These are phyloP conservation scores for Trametes elegans DNA, from an alignment of 768 basidiomycete genomes.

Conservation along the genomic window DNA sequence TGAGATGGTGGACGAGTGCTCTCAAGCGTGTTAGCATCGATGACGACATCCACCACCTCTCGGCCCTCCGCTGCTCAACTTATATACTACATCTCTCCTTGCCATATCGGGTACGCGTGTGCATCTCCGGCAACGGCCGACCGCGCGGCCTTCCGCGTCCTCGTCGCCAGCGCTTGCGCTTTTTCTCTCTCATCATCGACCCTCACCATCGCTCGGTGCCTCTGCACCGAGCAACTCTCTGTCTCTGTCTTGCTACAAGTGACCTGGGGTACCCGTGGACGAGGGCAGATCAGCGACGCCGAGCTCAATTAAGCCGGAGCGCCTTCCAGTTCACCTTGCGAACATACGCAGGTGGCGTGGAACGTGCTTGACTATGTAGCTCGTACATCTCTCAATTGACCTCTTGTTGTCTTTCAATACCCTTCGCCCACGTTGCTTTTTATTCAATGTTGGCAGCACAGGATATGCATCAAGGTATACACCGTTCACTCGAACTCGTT, in stretches of 20 bases:
- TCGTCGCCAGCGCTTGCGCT: neutral
- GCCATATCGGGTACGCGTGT: neutral
- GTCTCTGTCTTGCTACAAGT: constrained; percentile 32
- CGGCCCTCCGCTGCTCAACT: neutral
- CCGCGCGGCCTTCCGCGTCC: neutral
- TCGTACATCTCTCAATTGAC: constrained; percentile 44
- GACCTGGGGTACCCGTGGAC: constrained; percentile 53
- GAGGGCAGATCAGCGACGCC: constrained; percentile 39
- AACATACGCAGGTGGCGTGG: constrained; percentile 40
- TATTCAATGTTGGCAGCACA: neutral
- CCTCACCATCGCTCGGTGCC: constrained; percentile 40
- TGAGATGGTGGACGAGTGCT: constrained; percentile 38
- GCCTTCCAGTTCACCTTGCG: constrained; percentile 40
- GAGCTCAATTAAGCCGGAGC: constrained; percentile 86
- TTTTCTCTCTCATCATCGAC: constrained; percentile 27
- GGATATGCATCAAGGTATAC: too few species aligned
- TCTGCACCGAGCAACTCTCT: constrained; percentile 53
- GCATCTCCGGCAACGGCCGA: constrained; percentile 8
- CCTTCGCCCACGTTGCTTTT: neutral
- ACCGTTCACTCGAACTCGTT: too few species aligned
- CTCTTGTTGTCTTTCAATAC: neutral
- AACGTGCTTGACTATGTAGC: constrained; percentile 75
- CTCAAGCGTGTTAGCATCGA: constrained; percentile 38
- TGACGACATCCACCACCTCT: constrained; percentile 3
- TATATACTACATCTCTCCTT: constrained; percentile 8